Evolutionary conservation across 2,329 filamentous ascomycete species (phyloP), one percentile per base, ranked within the genome.

Genomic region (Xylariaceae sp.): DNA sequence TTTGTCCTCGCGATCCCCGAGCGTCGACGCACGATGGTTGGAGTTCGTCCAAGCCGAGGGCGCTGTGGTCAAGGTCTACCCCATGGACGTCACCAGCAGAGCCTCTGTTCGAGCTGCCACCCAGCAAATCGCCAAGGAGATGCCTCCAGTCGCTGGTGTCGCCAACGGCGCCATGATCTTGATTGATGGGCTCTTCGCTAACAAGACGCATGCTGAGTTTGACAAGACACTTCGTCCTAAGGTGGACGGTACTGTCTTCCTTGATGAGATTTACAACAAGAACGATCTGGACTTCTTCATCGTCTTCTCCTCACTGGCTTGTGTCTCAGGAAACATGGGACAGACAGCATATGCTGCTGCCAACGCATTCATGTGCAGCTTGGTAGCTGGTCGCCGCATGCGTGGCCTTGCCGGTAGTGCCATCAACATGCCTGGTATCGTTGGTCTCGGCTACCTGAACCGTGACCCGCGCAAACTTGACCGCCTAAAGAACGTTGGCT

Each of bases 241-340:
- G 50, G 61, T 71, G 2, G 41, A 62, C 1, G 69, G 69, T 1
- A 57, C 49, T 3, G 39, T 48, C 3, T 40, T 59, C 24, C 53
- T 68, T 1, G 56, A 68, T 8, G 50, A 59, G 2, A 37, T 64
- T 0, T 64, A 67, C 37, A 26, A 42, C 8, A 45, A 58, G 1
- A 35, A 41, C 0, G 36, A 53, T 6, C 56, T 69, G 0, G 65
- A 68, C 34, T 69, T 69, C 39, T 69, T 73, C 49, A 52, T 73
- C 9, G 47, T 67, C 18, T 63, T 71, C 31, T 66, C 63, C 1
- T 72, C 69, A 0, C 44, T 64, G 1, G 45, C 60, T 4, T 52
- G 39, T 4, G 53, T 68, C 0, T 51, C 57, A 1, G 69, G 68
- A 1, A 64, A 64, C 34, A 37, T 41, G 2, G 66, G 65, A 1